These are phyloP conservation scores for Diutina pseudorugosa DNA, from an alignment of 1,139 yeast species.

Conservation along the genomic window DNA sequence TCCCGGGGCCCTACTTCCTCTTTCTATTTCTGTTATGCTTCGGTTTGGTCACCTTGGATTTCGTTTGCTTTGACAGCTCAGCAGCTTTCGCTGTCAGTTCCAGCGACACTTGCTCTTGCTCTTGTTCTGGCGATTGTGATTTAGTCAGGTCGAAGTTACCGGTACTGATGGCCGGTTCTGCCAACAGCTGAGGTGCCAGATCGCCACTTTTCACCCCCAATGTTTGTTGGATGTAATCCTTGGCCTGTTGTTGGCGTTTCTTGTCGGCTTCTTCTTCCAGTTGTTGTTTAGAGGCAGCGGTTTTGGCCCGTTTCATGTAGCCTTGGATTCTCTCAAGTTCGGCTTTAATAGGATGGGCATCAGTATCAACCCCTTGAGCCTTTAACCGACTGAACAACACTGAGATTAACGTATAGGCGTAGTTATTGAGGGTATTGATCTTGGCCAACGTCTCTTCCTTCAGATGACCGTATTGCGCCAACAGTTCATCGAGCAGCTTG, in stretches of 20 bases:
- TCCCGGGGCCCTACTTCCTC: neutral
- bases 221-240: neutral
- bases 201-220: neutral
- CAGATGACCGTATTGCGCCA: neutral
- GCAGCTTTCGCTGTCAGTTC: neutral
- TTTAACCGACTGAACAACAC: neutral
- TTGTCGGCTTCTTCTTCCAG: neutral
- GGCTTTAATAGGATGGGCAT: neutral
- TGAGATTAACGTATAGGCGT: neutral
- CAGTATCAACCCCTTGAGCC: neutral
- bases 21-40: neutral
- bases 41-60: neutral
- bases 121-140: neutral
- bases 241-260: neutral
- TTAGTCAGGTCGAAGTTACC: neutral
- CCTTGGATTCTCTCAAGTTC: neutral
- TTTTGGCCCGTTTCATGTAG: constrained; percentile 1
- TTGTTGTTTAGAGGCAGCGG: neutral
- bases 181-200: neutral
- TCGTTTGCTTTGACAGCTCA: neutral
- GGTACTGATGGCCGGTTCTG: neutral
- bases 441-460: neutral
- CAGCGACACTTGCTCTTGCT: neutral
- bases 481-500: neutral
- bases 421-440: neutral